Conservation (phyloP, 768 basidiomycete genomes). For the Xerocomellus chrysenteron region DNA sequence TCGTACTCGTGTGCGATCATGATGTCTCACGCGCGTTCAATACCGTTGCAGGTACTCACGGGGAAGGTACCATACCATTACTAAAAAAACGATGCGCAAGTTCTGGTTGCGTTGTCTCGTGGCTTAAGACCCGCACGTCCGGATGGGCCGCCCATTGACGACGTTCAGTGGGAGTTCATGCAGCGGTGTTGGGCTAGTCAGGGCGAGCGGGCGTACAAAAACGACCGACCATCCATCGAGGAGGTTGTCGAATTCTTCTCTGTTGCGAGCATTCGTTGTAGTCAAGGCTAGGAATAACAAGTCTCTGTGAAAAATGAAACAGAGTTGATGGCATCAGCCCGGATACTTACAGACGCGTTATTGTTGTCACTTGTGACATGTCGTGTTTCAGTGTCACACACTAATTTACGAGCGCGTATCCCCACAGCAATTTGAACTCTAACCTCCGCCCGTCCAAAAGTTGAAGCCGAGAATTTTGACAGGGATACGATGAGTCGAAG, state of each 20-base stretch:
- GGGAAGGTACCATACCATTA: constrained; percentile 24
- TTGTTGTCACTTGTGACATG: constrained; percentile 13
- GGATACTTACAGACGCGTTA: neutral
- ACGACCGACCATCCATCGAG: constrained; percentile 12
- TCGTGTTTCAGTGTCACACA: constrained; percentile 12
- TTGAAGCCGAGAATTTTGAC: neutral
- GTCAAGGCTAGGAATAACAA: neutral
- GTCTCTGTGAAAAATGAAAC: neutral
- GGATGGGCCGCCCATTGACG: neutral
- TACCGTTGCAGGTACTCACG: constrained; percentile 25
- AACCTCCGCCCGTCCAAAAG: neutral
- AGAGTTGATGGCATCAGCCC: too few relatives aligned
- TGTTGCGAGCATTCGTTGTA: neutral
- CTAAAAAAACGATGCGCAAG: constrained; percentile 24
- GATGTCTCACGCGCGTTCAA: neutral
- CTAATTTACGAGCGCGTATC: constrained; percentile 13
- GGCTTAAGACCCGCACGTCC: constrained; percentile 13
- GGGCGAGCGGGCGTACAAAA: neutral
- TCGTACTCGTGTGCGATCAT: neutral
- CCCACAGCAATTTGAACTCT: neutral
- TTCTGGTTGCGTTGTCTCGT: constrained; percentile 19
- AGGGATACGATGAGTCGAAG: constrained; percentile 27
- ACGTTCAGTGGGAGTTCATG: constrained; percentile 20
- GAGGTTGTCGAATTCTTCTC: constrained; percentile 22
- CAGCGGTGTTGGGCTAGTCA: constrained; percentile 29